phyloP scores from a whole-genome alignment of 2,329 filamentous ascomycete genomes.

The Byssothecium circinans region DNA sequence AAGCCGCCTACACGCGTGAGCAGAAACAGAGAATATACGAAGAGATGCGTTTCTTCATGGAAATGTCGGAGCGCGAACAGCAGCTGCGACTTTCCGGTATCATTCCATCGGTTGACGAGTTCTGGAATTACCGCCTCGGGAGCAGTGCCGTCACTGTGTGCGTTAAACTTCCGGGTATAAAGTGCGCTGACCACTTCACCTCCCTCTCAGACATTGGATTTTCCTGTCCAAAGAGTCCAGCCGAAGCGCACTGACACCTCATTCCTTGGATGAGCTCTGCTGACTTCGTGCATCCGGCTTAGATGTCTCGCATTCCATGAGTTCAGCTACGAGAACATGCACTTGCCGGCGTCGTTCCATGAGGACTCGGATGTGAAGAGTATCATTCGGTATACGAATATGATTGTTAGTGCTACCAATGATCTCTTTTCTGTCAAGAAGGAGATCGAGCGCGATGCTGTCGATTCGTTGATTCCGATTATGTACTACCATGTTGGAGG shows the following conservation, averaged over 20 bases:
- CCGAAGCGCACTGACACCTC: too few species aligned
- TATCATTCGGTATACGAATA: constrained; percentile 9
- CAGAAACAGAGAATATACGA: constrained; percentile 5
- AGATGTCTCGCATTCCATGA: constrained; percentile 14
- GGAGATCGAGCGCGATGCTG: constrained; percentile 9
- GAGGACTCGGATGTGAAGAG: constrained; percentile 6
- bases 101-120: constrained; percentile 11
- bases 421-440: constrained; percentile 11
- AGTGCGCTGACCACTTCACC: too few species aligned
- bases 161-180: too few species aligned
- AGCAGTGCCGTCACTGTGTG: constrained; percentile 20
- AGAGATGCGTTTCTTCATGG: constrained; percentile 9
- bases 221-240: too few species aligned
- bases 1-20: not conserved
- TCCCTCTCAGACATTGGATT: too few species aligned
- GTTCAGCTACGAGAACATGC: constrained; percentile 8
- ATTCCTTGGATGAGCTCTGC: too few species aligned
- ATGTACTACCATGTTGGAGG: constrained; percentile 5
- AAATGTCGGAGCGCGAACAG: constrained; percentile 12
- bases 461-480: constrained; percentile 13
- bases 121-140: constrained; percentile 15
- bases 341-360: constrained; percentile 8
- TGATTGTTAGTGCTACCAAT: constrained; percentile 9
- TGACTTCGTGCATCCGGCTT: too few species aligned
- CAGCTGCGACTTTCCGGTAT: constrained; percentile 4